These are phyloP conservation scores for Pleurotus citrinopileatus DNA, from an alignment of 768 basidiomycete genomes.

Conservation along the genomic window DNA sequence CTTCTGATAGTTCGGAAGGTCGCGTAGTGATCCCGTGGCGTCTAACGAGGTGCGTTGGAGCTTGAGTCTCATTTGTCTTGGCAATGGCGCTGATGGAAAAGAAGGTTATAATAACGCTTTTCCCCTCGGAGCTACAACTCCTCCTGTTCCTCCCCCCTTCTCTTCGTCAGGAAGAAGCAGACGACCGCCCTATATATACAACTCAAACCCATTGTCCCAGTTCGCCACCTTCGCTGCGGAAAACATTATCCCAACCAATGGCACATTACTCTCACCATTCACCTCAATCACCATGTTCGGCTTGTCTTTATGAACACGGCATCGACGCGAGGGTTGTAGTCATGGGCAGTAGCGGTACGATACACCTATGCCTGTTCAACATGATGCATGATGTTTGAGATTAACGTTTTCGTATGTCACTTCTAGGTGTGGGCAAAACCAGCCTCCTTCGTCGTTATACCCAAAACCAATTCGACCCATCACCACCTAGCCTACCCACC, in stretches of 20 bases:
- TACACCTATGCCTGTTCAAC: background rate
- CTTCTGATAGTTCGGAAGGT: background rate
- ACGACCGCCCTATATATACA: too few relatives aligned
- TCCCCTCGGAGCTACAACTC: too few relatives aligned
- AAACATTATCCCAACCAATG: background rate
- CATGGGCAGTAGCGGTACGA: slow-evolving; percentile 5
- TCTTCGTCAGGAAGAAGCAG: too few relatives aligned
- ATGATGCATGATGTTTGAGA: too few relatives aligned
- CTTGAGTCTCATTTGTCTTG: background rate
- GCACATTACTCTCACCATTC: background rate
- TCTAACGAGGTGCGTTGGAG: background rate
- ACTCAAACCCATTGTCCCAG: background rate
- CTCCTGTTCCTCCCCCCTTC: too few relatives aligned
- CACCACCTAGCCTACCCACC: background rate
- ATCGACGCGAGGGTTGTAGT: slow-evolving; percentile 6
- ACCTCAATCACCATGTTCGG: background rate
- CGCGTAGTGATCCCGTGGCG: background rate
- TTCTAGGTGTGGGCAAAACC: slow-evolving; percentile 3
- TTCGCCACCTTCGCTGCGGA: background rate
- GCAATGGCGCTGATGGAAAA: background rate
- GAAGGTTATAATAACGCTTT: background rate
- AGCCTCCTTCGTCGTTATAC: slow-evolving; percentile 3
- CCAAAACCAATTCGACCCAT: background rate
- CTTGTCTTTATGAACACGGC: slow-evolving; percentile 3
- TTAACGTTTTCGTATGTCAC: background rate